Base-by-base conservation (phyloP, 2,329 filamentous ascomycete genomes). In the Aureobasidium sp. region DNA sequence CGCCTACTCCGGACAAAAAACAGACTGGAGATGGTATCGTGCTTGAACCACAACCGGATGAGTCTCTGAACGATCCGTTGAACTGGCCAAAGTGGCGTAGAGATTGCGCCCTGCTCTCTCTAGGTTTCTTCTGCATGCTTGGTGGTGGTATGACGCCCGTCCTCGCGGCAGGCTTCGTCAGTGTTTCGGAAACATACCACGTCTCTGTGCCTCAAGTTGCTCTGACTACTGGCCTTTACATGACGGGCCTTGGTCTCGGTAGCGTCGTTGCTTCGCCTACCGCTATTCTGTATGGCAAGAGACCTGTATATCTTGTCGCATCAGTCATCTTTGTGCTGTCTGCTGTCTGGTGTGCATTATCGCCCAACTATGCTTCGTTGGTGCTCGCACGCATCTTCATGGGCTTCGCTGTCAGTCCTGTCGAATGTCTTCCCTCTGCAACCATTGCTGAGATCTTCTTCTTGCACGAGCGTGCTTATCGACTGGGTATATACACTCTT, bases 391-490 rank as follows among this genome's bases (percentile, higher is more conserved):
- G 93, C 60, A 86, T 97, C 52, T 88, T 97, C 65, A 90, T 95
- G 73, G 94, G 93, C 3, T 80, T 97, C 10, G 88, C 92, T 0
- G 87, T 97, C 53, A 94, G 90, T 66, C 91, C 92, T 0, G 90
- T 96, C 9, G 93, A 97, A 73, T 96, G 92, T 70, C 81, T 97
- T 34, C 93, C 93, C 0, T 96, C 91, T 5, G 92, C 93, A 17
- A 96, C 92, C 0, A 93, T 97, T 69, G 92, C 92, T 3, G 93
- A 97, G 74, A 97, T 97, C 64, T 97, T 92, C 78, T 97, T 96
- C 71, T 79, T 97, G 24, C 93, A 97, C 69, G 93, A 97, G 76
- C 83, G 93, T 64, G 93, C 93, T 0, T 97, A 92, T 72, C 87
- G 93, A 5, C 85, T 97, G 48, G 94, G 94, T 10, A 92, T 97